Conservation (phyloP, 1,284 basidiomycete genomes). For the Cutaneotrichosporon mucoides region DNA sequence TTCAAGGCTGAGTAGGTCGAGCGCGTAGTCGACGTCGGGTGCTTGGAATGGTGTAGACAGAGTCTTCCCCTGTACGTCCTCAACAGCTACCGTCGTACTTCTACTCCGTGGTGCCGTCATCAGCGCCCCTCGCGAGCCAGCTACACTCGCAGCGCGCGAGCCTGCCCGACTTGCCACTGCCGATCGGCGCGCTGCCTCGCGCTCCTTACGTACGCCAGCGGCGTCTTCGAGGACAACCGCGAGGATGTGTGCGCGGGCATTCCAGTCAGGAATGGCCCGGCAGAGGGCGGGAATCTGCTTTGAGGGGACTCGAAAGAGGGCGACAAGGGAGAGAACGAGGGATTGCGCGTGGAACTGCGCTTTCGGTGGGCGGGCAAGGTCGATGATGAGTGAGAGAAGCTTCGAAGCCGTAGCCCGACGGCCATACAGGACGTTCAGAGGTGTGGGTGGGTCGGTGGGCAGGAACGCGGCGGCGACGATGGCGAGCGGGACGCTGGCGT, state of each 20-base stretch:
- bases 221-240: conserved; percentile 29
- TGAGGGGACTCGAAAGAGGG: conserved; percentile 19
- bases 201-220: conserved; percentile 18
- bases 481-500: conserved; percentile 18
- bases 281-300: conserved; percentile 6
- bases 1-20: conserved; percentile 5
- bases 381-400: conserved; percentile 23
- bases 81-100: background rate
- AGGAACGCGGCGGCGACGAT: conserved; percentile 14
- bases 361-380: conserved; percentile 1
- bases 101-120: background rate
- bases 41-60: background rate
- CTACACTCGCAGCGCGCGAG: too few relatives aligned
- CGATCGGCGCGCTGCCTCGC: background rate
- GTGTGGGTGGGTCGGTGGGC: background rate
- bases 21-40: conserved; percentile 7
- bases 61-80: background rate
- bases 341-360: conserved; percentile 24
- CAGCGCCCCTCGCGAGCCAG: background rate
- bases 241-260: conserved; percentile 19
- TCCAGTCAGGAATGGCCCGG: background rate
- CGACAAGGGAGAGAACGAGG: conserved; percentile 18
- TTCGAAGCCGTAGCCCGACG: conserved; percentile 4
- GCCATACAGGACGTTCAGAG: background rate
- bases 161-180: background rate